phyloP scores from a whole-genome alignment of 345 rosid genomes.

The Isatis tinctoria region DNA sequence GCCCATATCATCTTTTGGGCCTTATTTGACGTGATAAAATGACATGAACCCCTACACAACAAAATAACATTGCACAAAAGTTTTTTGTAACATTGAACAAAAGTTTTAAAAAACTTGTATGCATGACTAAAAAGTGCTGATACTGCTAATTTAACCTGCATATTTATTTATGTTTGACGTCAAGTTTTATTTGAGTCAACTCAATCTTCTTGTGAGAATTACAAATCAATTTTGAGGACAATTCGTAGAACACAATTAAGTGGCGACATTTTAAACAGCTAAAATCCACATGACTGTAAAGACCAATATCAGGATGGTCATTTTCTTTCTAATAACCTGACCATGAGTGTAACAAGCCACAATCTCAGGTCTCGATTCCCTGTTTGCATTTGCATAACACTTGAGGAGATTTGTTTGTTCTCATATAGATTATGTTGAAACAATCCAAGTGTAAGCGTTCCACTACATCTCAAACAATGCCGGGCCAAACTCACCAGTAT shows the following conservation, averaged over 20 bases:
- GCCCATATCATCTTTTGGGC: background rate
- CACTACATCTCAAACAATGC: background rate
- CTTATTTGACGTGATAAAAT: background rate
- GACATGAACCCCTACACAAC: background rate
- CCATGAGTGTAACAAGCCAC: background rate
- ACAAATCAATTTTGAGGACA: background rate
- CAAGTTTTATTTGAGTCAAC: background rate
- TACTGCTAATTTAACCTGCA: background rate
- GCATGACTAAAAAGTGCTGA: background rate
- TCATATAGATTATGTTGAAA: background rate
- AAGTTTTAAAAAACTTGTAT: background rate
- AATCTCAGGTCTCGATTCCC: background rate
- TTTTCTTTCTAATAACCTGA: background rate
- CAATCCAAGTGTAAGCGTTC: background rate
- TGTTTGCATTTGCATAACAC: background rate
- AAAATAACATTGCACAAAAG: no score
- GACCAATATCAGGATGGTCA: background rate
- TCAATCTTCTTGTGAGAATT: background rate
- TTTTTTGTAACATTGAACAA: no score
- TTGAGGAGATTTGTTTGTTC: background rate
- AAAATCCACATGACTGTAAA: background rate
- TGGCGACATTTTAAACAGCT: no score
- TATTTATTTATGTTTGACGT: background rate
- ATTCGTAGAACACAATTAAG: background rate
- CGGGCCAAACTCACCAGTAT: background rate